phyloP scores from a whole-genome alignment of 2,329 filamentous ascomycete species.

The Botryotinia narcissicola region DNA sequence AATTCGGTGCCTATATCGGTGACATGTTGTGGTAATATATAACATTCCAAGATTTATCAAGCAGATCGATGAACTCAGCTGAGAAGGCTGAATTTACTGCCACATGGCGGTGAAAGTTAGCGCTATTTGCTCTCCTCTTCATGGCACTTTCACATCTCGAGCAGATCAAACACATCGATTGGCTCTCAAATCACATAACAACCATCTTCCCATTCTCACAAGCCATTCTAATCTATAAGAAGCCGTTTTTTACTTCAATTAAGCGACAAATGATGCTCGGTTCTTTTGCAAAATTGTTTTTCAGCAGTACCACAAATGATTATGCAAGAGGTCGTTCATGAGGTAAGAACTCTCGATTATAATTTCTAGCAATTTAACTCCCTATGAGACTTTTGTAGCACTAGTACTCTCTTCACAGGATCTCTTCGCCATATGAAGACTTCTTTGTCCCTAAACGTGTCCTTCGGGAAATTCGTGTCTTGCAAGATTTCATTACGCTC shows the following conservation, averaged over 20 bases:
- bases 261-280: neutral
- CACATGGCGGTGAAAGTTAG: neutral
- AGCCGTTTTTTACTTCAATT: neutral
- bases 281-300: neutral
- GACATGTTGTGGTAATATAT: no score
- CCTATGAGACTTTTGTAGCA: neutral
- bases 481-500: neutral
- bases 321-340: neutral
- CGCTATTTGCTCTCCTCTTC: neutral
- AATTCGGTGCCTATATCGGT: no score
- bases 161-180: neutral
- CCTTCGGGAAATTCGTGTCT: neutral
- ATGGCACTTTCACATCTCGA: neutral
- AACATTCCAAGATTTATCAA: neutral
- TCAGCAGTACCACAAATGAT: neutral
- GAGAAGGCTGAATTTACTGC: neutral
- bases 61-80: neutral
- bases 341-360: neutral
- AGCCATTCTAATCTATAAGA: neutral
- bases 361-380: accelerated
- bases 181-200: neutral
- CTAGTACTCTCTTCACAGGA: neutral
- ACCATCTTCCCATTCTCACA: neutral
- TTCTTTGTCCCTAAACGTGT: neutral
- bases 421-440: neutral